These are phyloP conservation scores for Coemansia aciculifera DNA, from an alignment of 192 early-diverging fungal genomes.

Conservation along the genomic window DNA sequence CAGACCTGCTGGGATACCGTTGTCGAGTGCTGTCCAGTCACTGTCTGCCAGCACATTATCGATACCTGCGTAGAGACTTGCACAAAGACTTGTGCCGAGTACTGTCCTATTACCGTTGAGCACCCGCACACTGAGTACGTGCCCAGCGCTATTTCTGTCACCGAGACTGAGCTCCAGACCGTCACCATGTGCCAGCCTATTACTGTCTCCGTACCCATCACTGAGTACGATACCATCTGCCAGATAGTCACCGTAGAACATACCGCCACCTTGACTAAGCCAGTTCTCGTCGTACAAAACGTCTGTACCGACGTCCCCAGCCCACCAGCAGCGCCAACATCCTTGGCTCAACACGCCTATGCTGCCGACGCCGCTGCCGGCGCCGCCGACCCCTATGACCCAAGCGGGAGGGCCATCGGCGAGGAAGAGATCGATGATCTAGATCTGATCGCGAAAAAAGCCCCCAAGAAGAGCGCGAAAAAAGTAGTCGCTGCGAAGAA, in stretches of 20 bases:
- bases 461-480: background rate
- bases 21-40: conserved; percentile 49
- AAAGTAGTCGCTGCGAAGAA: background rate
- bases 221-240: conserved; percentile 51
- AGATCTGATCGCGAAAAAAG: conserved; percentile 8
- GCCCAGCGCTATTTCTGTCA: conserved; percentile 26
- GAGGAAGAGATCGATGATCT: conserved; percentile 10
- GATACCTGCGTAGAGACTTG: conserved; percentile 46
- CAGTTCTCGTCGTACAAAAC: conserved; percentile 51
- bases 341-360: conserved; percentile 16
- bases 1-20: conserved; percentile 40
- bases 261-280: conserved; percentile 48
- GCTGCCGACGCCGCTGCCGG: conserved; percentile 2
- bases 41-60: conserved; percentile 36
- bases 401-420: background rate
- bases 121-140: conserved; percentile 31
- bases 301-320: conserved; percentile 37
- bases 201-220: conserved; percentile 37
- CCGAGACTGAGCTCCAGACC: conserved; percentile 31
- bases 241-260: conserved; percentile 49
- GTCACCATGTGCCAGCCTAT: conserved; percentile 52
- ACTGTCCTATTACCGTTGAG: conserved; percentile 39
- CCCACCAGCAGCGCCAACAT: conserved; percentile 18
- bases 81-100: conserved; percentile 40
- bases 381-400: background rate